Evolutionary conservation across 805 yeast genomes (phyloP).

Genomic region (Sugiyamaella qingdaonensis): DNA sequence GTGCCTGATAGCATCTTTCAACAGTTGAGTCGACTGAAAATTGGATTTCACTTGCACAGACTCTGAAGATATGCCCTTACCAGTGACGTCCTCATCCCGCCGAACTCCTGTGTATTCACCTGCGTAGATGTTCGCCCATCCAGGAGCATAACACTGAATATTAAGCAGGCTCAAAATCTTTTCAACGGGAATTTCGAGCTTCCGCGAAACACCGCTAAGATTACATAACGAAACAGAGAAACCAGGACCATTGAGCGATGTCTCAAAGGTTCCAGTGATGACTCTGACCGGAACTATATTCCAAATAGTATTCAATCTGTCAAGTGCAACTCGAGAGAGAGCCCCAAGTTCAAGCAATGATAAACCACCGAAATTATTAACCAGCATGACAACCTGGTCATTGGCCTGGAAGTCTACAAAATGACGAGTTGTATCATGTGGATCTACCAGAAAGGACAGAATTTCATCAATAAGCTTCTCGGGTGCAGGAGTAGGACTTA

Average conservation of each 20-base stretch:
- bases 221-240: constrained; percentile 78
- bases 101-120: not conserved
- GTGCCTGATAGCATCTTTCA: not conserved
- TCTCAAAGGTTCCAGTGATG: constrained; percentile 72
- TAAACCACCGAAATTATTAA: constrained; percentile 87
- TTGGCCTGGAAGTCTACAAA: constrained; percentile 61
- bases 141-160: constrained; percentile 4
- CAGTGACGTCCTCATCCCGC: not conserved
- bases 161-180: constrained; percentile 1
- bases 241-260: constrained; percentile 87
- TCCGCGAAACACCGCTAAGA: constrained; percentile 6
- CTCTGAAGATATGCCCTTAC: not conserved
- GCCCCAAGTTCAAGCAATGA: constrained; percentile 71
- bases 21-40: not conserved
- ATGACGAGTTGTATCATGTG: constrained; percentile 67
- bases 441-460: constrained; percentile 58
- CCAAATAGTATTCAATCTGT: constrained; percentile 45
- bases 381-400: constrained; percentile 63
- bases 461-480: constrained; percentile 53
- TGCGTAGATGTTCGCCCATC: constrained; percentile 1
- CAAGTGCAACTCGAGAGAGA: constrained; percentile 55
- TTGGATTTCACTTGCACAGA: not conserved
- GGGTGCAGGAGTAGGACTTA: constrained; percentile 67
- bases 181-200: not conserved
- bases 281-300: constrained; percentile 59